Conservation (phyloP, 2,329 filamentous ascomycete genomes). For the Furcasterigmium sp. region DNA sequence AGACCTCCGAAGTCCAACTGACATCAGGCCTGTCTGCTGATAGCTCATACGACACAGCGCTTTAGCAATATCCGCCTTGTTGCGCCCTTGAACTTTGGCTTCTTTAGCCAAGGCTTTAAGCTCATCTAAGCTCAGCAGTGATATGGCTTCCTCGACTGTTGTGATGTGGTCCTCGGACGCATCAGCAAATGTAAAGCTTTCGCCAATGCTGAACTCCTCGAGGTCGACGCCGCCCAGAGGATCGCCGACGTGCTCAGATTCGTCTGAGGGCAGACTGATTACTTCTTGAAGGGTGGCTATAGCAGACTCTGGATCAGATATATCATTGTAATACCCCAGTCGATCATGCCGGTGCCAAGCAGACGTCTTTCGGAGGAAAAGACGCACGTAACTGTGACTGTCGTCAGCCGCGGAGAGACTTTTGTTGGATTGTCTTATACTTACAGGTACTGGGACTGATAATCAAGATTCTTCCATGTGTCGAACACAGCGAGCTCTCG, state of each 20-base stretch:
- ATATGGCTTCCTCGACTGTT: slow-evolving; percentile 76
- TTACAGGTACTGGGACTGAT: slow-evolving; percentile 88
- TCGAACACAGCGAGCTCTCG: slow-evolving; percentile 73
- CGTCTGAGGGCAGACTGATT: slow-evolving; percentile 45
- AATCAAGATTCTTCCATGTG: slow-evolving; percentile 67
- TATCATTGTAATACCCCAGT: slow-evolving; percentile 76
- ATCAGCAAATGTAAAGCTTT: slow-evolving; percentile 74
- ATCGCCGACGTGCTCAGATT: slow-evolving; percentile 12
- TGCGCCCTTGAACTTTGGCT: slow-evolving; percentile 80
- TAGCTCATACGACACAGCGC: slow-evolving; percentile 71
- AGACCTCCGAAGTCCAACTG: slow-evolving; percentile 59
- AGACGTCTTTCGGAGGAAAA: slow-evolving; percentile 88
- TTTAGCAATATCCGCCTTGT: slow-evolving; percentile 72
- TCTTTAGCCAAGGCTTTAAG: slow-evolving; percentile 81
- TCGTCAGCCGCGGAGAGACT: not conserved
- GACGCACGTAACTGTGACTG: slow-evolving; percentile 70
- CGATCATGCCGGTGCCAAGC: slow-evolving; percentile 82
- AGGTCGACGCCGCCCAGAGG: slow-evolving; percentile 24
- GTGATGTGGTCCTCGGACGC: slow-evolving; percentile 67
- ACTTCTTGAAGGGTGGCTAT: slow-evolving; percentile 57
- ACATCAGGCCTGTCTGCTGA: slow-evolving; percentile 70
- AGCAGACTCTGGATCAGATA: slow-evolving; percentile 65
- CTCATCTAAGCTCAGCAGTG: slow-evolving; percentile 80
- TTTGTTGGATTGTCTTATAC: slow-evolving; percentile 19
- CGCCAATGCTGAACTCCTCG: slow-evolving; percentile 41